These are phyloP conservation scores for Camellia japonica DNA, from an alignment of 148 eudicot genomes.

Conservation along the genomic window DNA sequence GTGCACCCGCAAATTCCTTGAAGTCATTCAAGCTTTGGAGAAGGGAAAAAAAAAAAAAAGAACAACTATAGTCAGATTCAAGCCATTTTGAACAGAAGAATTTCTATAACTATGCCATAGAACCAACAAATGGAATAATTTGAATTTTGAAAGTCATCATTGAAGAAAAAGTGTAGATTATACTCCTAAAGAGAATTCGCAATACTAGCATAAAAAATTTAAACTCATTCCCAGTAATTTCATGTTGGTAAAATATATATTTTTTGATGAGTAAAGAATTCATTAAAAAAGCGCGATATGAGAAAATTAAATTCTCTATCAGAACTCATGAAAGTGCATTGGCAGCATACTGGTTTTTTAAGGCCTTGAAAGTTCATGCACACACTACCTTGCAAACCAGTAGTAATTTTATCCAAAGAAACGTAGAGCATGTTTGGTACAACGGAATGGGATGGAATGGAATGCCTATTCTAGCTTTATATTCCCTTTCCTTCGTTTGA, in stretches of 20 bases:
- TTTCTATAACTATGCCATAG: not conserved
- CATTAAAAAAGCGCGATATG: too few relatives aligned
- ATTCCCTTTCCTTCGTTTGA: too few relatives aligned
- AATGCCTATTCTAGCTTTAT: too few relatives aligned
- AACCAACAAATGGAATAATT: not conserved
- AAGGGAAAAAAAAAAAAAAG: too few relatives aligned
- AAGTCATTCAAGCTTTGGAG: conserved; percentile 65
- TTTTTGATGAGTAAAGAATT: not conserved
- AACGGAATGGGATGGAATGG: too few relatives aligned
- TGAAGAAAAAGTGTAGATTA: not conserved
- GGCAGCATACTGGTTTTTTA: too few relatives aligned
- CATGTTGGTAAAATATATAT: not conserved
- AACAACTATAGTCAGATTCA: not conserved
- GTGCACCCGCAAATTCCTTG: conserved; percentile 76
- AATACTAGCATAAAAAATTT: not conserved
- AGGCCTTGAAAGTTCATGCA: not conserved
- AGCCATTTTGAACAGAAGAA: not conserved
- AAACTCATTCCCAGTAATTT: too few relatives aligned
- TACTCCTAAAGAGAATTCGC: not conserved
- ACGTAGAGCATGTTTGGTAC: too few relatives aligned
- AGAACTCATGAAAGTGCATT: not conserved
- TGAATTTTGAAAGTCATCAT: not conserved
- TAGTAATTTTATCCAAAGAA: too few relatives aligned
- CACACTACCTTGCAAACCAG: too few relatives aligned
- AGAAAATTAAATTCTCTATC: not conserved